These are phyloP conservation scores for Scalesia atractyloides DNA, from an alignment of 129 eudicot species.

Conservation along the genomic window DNA sequence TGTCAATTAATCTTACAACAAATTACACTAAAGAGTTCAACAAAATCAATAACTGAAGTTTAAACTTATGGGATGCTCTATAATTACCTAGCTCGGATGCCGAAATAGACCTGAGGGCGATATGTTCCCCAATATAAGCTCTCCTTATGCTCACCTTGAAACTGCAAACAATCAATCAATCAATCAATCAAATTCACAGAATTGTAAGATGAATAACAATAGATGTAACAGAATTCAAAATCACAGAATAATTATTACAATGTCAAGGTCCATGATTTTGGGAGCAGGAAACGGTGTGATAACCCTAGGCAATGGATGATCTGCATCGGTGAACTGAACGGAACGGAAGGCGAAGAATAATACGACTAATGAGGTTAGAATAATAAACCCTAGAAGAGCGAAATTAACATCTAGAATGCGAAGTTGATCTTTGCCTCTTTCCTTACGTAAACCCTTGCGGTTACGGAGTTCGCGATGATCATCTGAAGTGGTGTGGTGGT, in stretches of 20 bases:
- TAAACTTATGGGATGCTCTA: neutral
- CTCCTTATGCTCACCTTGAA: conserved; percentile 99
- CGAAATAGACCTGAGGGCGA: conserved; percentile 88
- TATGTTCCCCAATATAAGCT: conserved; percentile 98
- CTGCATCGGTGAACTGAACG: conserved; percentile 38
- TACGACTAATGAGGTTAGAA: conserved; percentile 36
- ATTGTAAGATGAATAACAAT: conserved; percentile 1
- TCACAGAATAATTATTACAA: conserved; percentile 43
- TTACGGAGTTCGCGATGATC: conserved; percentile 34
- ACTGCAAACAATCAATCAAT: conserved; percentile 46
- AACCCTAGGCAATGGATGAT: conserved; percentile 57
- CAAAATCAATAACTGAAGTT: neutral
- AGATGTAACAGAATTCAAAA: neutral
- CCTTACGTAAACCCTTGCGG: conserved; percentile 31
- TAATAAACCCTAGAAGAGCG: conserved; percentile 38
- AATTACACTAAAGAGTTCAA: conserved; percentile 12
- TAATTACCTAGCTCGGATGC: conserved; percentile 77
- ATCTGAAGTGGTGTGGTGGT: conserved; percentile 20
- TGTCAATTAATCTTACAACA: neutral
- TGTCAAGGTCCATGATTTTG: conserved; percentile 87
- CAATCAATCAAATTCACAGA: conserved; percentile 12
- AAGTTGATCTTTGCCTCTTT: conserved; percentile 40
- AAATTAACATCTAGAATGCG: conserved; percentile 45
- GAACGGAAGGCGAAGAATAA: conserved; percentile 39
- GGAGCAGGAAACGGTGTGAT: conserved; percentile 96